Conservation (phyloP, 2,329 filamentous ascomycete species). For the Fusarium clavum region DNA sequence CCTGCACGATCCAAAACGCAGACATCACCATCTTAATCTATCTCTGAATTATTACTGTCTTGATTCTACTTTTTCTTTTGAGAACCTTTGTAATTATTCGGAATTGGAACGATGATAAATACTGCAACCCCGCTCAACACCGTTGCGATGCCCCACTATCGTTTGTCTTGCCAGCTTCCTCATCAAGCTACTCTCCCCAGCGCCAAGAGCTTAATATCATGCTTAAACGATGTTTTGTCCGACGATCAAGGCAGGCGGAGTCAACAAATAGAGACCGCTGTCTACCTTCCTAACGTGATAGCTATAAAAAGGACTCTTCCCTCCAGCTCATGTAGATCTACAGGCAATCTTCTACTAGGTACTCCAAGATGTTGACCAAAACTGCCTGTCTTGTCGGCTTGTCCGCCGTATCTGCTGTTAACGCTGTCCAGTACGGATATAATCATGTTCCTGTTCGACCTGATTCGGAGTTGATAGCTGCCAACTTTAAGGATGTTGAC, state of each 20-base stretch:
- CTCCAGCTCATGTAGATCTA: fast-evolving
- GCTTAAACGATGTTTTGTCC: constrained; percentile 8
- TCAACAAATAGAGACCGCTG: constrained; percentile 28
- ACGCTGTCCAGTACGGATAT: constrained; percentile 32
- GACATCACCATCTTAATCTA: neutral
- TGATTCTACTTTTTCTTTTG: neutral
- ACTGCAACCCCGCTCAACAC: constrained; percentile 12
- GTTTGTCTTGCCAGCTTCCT: constrained; percentile 27
- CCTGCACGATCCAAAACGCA: fast-evolving
- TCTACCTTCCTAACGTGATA: neutral
- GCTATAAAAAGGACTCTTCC: constrained; percentile 16
- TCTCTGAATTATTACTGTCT: neutral
- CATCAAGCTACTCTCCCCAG: constrained; percentile 24
- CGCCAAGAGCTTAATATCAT: constrained; percentile 33
- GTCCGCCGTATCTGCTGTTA: constrained; percentile 8
- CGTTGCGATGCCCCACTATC: constrained; percentile 22
- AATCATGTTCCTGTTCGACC: constrained; percentile 18
- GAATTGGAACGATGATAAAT: neutral
- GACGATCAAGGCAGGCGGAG: constrained; percentile 14
- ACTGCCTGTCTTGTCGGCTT: constrained; percentile 3
- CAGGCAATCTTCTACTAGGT: neutral
- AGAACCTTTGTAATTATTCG: neutral
- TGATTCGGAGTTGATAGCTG: constrained; percentile 19
- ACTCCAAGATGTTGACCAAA: constrained; percentile 4
- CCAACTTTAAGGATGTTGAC: constrained; percentile 35